These are phyloP conservation scores for Plantago major DNA, from an alignment of 257 asterid genomes.

Conservation along the genomic window DNA sequence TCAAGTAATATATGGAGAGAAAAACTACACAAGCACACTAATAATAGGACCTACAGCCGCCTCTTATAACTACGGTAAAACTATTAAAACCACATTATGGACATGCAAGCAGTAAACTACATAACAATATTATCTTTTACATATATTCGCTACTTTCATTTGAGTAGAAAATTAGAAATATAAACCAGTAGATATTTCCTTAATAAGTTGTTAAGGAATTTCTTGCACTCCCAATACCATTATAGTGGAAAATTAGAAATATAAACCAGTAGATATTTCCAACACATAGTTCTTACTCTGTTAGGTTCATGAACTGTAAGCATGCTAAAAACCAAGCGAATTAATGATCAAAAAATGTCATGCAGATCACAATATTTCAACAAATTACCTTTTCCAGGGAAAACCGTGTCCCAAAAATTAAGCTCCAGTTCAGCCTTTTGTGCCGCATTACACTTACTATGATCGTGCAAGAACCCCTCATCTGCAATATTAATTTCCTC, in stretches of 20 bases:
- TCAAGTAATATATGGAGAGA: too few relatives aligned
- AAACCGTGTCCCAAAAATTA: slow-evolving; percentile 48
- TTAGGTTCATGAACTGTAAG: not conserved
- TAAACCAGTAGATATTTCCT: too few relatives aligned
- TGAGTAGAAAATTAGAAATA: too few relatives aligned
- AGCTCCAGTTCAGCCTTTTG: slow-evolving; percentile 25
- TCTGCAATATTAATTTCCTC: slow-evolving; percentile 40
- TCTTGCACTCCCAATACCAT: too few relatives aligned
- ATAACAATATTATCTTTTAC: too few relatives aligned
- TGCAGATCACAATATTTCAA: not conserved
- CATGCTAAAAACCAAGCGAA: not conserved
- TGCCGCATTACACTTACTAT: slow-evolving; percentile 58
- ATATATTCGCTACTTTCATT: too few relatives aligned
- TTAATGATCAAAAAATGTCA: not conserved
- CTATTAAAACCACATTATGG: too few relatives aligned
- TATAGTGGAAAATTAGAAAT: too few relatives aligned
- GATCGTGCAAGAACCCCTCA: slow-evolving; percentile 65
- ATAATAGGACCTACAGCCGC: not conserved
- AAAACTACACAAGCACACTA: too few relatives aligned
- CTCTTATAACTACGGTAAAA: slow-evolving; percentile 1
- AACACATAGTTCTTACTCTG: not conserved
- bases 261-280: too few relatives aligned
- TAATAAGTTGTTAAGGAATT: too few relatives aligned
- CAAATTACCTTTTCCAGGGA: slow-evolving; percentile 58
- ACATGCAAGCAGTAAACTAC: too few relatives aligned